Conservation (phyloP, 495 filamentous ascomycete genomes). For the Neurospora sublineolata region DNA sequence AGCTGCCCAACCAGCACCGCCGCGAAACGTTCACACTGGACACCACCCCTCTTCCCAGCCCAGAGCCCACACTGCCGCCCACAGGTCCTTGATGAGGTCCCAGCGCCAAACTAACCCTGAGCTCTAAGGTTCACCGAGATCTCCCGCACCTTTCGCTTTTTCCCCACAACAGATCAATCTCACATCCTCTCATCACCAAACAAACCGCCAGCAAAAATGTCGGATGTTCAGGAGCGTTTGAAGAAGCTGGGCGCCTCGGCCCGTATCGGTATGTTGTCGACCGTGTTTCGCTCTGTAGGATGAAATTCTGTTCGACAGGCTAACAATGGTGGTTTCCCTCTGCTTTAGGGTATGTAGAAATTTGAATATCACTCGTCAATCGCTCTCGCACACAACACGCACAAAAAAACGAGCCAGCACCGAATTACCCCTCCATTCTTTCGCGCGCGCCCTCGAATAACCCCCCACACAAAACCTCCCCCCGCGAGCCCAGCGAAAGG, state of each 20-base stretch:
- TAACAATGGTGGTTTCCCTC: constrained; percentile 1
- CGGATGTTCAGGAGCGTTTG: constrained; percentile 55
- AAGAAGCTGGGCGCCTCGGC: constrained; percentile 67
- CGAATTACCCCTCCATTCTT: not conserved
- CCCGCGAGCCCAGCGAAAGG: not conserved
- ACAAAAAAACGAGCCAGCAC: not conserved
- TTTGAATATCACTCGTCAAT: not conserved
- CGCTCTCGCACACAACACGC: not conserved
- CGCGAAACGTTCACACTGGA: not conserved
- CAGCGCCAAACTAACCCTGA: not conserved
- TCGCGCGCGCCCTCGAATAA: not conserved
- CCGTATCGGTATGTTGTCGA: constrained; percentile 58
- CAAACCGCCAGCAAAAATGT: constrained; percentile 40
- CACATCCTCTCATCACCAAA: constrained; percentile 3
- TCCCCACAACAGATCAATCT: constrained; percentile 10
- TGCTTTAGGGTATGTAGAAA: constrained; percentile 4
- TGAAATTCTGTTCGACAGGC: constrained; percentile 1
- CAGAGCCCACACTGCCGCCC: not conserved
- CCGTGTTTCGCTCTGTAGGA: constrained; percentile 1
- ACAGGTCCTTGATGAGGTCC: not conserved
- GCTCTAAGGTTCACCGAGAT: constrained; percentile 12
- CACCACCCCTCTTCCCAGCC: not conserved
- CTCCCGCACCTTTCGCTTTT: constrained; percentile 6
- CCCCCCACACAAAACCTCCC: not conserved
- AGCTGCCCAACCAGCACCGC: not conserved